Evolutionary conservation across 495 filamentous ascomycete genomes (phyloP), one percentile per base, ranked within the genome.

Genomic region (Hyaloscypha bicolor): DNA sequence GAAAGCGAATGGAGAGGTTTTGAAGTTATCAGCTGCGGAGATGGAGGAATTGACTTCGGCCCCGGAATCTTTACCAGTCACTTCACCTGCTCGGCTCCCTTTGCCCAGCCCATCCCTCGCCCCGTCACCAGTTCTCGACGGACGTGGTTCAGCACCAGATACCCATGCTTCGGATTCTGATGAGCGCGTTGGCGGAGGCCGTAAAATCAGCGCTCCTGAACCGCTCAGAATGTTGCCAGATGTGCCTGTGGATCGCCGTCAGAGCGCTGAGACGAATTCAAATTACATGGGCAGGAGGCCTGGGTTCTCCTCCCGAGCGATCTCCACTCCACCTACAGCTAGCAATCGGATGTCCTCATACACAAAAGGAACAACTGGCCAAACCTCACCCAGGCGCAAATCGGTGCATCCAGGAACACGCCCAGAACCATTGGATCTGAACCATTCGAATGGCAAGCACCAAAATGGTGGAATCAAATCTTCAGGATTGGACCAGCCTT

Each of bases 41-140:
- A 85, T 86, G 39, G 78, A 86, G 63, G 83, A 84, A 63, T 78
- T 87, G 33, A 85, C 82, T 30, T 84, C 84, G 2, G 84, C 84
- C 21, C 83, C 84, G 21, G 78, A 86, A 11, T 85, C 82, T 25
- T 79, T 86, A 12, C 83, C 85, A n/a, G 51, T 71, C 5, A 58
- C 64, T 5, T 74, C 72, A 12, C 67, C 65, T 45, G 29, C 55
- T 25, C 51, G 62, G 22, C 30, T 65, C 9, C 37, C 60, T 53
- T 5, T 25, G 14, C 63, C 70, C 11, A 33, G 31, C 32, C 51
- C 67, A 11, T 45, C 65, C 35, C 62, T 71, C 11, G 70, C 65
- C 22, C 64, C 67, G 1, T 69, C 69, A 4, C 72, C 69, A 3
- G 37, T 68, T 21, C 52, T 74, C 8, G 70, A 74, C 2, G 30